Conservation (phyloP, 2,329 filamentous ascomycete species). For the Sporothrix phasma region DNA sequence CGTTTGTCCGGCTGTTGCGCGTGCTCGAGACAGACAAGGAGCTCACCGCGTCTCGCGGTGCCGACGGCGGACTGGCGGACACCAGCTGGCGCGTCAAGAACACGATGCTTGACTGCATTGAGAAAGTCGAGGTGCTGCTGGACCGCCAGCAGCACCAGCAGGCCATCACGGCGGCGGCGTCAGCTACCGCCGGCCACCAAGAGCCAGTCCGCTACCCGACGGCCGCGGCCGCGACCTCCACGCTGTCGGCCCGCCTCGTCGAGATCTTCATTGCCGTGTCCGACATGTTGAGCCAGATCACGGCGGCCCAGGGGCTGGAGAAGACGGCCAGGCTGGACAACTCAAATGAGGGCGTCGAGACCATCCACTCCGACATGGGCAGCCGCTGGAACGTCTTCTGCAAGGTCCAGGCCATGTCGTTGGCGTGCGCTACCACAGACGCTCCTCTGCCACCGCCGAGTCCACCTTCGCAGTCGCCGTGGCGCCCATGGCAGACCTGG, state of each 20-base stretch:
- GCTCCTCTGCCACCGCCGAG: no score
- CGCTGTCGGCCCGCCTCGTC: conserved; percentile 13
- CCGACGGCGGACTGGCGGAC: neutral
- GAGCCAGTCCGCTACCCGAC: neutral
- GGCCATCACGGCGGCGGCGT: no score
- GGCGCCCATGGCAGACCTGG: neutral
- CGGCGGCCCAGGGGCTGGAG: neutral
- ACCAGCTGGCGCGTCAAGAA: conserved; percentile 14
- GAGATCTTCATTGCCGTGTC: conserved; percentile 13
- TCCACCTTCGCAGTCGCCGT: neutral
- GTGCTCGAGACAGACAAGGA: conserved; percentile 5
- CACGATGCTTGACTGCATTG: conserved; percentile 16
- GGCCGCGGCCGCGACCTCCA: neutral
- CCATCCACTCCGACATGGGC: neutral
- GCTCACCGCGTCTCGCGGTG: neutral
- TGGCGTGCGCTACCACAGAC: neutral
- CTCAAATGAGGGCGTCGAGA: neutral
- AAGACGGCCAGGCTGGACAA: neutral
- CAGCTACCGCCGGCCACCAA: neutral
- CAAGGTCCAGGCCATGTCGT: no score
- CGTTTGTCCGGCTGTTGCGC: conserved; percentile 11
- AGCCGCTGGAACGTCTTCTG: neutral
- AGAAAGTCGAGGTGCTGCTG: conserved; percentile 11
- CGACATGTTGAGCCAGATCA: neutral
- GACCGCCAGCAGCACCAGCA: neutral